phyloP scores from a whole-genome alignment of 2,329 filamentous ascomycete species.

The Orbilia quercus region DNA sequence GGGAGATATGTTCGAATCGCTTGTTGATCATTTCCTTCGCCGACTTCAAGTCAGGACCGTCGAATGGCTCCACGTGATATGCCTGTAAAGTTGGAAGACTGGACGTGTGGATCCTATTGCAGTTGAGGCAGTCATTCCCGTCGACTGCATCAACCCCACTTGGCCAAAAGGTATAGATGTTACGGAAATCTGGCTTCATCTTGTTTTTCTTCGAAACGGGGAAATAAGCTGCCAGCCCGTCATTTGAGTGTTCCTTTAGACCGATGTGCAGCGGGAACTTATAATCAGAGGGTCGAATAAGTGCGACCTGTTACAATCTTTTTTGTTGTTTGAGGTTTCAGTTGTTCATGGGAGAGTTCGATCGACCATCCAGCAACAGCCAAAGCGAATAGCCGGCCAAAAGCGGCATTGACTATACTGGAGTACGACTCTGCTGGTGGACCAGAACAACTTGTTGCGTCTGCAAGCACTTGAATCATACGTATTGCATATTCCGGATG shows the following conservation, averaged over 20 bases:
- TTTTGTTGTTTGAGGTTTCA: neutral
- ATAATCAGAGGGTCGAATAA: neutral
- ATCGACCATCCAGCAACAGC: slow-evolving; percentile 4
- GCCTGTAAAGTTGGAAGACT: slow-evolving; percentile 7
- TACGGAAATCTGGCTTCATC: too few species aligned
- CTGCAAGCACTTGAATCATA: slow-evolving; percentile 9
- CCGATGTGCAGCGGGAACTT: neutral
- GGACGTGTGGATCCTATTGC: neutral
- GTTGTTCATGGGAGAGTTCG: slow-evolving; percentile 9
- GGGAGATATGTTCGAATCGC: neutral
- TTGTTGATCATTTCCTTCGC: neutral
- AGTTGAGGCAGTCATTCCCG: slow-evolving; percentile 3
- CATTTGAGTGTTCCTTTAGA: too few species aligned
- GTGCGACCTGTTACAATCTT: neutral
- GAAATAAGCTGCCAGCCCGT: too few species aligned
- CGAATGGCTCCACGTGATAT: slow-evolving; percentile 4
- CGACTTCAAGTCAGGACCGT: neutral
- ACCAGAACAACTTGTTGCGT: slow-evolving; percentile 8
- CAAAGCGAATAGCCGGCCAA: slow-evolving; percentile 1
- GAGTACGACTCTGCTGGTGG: slow-evolving; percentile 4
- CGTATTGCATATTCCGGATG: neutral
- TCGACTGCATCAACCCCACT: too few species aligned
- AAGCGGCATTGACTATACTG: neutral
- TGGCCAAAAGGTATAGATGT: too few species aligned
- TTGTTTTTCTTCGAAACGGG: too few species aligned